Evolutionary conservation across 75 land plant genomes (phyloP), one percentile per base, ranked within the genome.

Genomic region (Selaginella moellendorffii): DNA sequence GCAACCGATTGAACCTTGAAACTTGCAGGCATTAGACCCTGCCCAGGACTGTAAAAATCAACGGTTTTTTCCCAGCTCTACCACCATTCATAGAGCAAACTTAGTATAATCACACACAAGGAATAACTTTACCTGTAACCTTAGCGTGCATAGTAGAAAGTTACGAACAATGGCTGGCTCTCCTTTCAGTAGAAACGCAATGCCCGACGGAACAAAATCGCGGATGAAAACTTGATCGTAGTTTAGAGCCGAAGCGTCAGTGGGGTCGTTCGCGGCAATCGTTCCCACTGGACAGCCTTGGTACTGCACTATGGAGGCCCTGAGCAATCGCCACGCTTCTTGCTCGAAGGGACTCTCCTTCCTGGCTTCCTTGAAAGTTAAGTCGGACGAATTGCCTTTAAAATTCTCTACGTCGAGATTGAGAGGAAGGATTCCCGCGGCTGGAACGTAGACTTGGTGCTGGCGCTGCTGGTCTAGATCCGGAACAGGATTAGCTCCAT

Each of bases 161-260:
- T 56, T 56, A 5, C 59, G 8, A 2, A 56, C 59, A 56, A 56
- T 56, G 8, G 5, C n/a, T 9, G 59, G 9, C 59, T 56, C 59
- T 19, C 59, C 59, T 21, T 56, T 56, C 2, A 56, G 59, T n/a
- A 56, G 24, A 56, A 56, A 56, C 23, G 59, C 59, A 19, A 56
- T 56, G 19, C 23, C 59, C 24, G 59, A 56, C 17, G 59, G 59
- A 21, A 56, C n/a, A 25, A 56, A 56, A 56, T 56, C 59, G 17
- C 59, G 59, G 5, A 56, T 56, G n/a, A 56, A 56, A 5, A 56
- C 59, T 19, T 56, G 59, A 56, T 56, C 59, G n/a, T 56, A 56
- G n/a, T 56, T 56, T 8, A 56, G 9, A 56, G 59, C 23, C 5
- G 19, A 5, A 8, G 59, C n/a, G 21, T 56, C 59, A 2, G 25